Percentiles rank a stretch among this genome's conserved stretches.
Conservation (phyloP, 352 stramenopile genomes). For the Globisporangium nunn region DNA sequence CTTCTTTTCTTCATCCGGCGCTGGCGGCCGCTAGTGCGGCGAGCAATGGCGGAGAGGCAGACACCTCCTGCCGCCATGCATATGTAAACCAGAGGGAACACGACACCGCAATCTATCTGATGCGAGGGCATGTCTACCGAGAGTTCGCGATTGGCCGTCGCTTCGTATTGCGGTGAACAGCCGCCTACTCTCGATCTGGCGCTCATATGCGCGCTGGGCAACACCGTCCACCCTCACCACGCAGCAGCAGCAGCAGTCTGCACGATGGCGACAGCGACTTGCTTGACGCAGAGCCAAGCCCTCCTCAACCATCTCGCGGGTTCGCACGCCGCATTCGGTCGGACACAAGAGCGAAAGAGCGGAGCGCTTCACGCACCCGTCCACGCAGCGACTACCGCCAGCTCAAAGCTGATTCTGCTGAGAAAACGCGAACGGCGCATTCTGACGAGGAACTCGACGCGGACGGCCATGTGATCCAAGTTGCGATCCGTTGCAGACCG, state of each 20-base stretch:
- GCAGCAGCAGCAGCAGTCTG: too few species aligned
- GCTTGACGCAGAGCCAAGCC: not conserved
- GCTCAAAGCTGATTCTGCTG: not conserved
- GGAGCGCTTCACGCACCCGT: not conserved
- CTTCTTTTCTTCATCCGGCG: not conserved
- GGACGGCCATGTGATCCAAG: slow-evolving; percentile 28
- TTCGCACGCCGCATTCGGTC: too few species aligned
- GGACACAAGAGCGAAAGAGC: not conserved
- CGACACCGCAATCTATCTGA: not conserved
- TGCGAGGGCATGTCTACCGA: not conserved
- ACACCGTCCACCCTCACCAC: too few species aligned
- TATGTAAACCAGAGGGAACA: not conserved
- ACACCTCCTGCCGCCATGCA: not conserved
- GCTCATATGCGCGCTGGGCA: too few species aligned
- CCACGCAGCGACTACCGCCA: not conserved
- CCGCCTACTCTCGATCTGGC: too few species aligned
- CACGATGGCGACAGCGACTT: not conserved
- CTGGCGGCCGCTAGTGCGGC: not conserved
- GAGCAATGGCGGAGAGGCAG: not conserved
- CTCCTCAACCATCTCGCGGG: too few species aligned
- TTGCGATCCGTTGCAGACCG: slow-evolving; percentile 48
- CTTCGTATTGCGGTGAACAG: not conserved
- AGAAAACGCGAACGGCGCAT: not conserved
- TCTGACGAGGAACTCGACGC: not conserved
- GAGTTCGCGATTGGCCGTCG: too few species aligned